phyloP scores from a whole-genome alignment of 352 stramenopile genomes.

The Phytophthora pisi region DNA sequence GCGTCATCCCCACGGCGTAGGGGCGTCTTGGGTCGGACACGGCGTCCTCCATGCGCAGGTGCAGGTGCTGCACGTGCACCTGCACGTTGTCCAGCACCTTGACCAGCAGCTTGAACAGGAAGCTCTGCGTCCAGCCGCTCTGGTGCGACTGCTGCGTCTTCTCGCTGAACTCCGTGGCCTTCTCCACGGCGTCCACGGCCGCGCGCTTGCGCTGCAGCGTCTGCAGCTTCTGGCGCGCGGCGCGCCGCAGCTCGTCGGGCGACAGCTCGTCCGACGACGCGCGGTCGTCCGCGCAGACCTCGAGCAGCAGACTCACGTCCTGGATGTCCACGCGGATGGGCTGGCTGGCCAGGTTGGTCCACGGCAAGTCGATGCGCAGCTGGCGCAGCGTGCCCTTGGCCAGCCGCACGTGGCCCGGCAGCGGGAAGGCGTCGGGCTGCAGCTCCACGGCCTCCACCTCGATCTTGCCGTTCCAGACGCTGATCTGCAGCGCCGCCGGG shows the following conservation, averaged over 20 bases:
- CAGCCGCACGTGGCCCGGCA: constrained; percentile 69
- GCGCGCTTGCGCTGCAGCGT: constrained; percentile 77
- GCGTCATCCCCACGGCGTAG: constrained; percentile 73
- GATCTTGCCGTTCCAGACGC: constrained; percentile 87
- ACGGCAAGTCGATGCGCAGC: constrained; percentile 77
- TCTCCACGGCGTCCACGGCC: constrained; percentile 79
- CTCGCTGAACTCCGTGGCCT: constrained; percentile 68
- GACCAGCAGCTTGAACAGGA: constrained; percentile 79
- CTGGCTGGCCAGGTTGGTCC: constrained; percentile 73
- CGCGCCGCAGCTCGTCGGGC: constrained; percentile 28
- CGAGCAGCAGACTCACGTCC: constrained; percentile 74
- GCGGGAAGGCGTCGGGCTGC: constrained; percentile 68
- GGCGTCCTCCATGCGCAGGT: constrained; percentile 73
- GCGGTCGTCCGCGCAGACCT: constrained; percentile 48
- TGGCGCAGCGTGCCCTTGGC: constrained; percentile 81
- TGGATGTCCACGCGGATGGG: constrained; percentile 81
- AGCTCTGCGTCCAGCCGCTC: constrained; percentile 73
- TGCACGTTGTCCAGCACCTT: constrained; percentile 89
- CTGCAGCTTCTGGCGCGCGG: constrained; percentile 51
- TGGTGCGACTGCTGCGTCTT: constrained; percentile 26
- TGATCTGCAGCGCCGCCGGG: constrained; percentile 83
- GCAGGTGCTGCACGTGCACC: constrained; percentile 77
- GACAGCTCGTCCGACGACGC: constrained; percentile 13
- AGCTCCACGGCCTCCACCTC: constrained; percentile 84
- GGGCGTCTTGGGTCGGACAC: constrained; percentile 50